These are phyloP conservation scores for Corymbia calophylla DNA, from an alignment of 441 rosid genomes.

Conservation along the genomic window DNA sequence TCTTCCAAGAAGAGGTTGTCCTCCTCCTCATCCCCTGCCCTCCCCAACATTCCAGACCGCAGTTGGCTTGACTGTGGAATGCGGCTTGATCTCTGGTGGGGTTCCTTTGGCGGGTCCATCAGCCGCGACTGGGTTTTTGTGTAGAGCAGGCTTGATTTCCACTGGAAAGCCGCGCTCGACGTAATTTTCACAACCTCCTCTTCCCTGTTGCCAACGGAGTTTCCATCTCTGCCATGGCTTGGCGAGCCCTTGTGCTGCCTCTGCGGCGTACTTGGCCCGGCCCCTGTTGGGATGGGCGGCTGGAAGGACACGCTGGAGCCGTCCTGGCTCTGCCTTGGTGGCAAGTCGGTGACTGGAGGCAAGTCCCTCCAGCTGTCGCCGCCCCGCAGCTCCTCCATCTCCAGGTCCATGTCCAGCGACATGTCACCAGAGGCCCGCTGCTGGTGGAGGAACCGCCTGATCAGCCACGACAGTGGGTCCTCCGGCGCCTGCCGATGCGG, in stretches of 20 bases:
- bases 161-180: slow-evolving; percentile 39
- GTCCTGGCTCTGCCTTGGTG: neutral
- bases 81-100: slow-evolving; percentile 22
- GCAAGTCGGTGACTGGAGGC: slow-evolving; percentile 25
- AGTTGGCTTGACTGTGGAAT: slow-evolving; percentile 24
- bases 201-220: neutral
- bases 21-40: slow-evolving; percentile 18
- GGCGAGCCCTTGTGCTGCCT: slow-evolving; percentile 23
- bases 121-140: slow-evolving; percentile 38
- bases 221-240: neutral
- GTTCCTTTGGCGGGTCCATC: slow-evolving; percentile 34
- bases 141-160: slow-evolving; percentile 24
- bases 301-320: slow-evolving; percentile 16
- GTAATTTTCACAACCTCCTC: slow-evolving; percentile 31
- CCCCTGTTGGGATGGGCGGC: slow-evolving; percentile 1
- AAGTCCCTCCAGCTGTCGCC: neutral
- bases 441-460: slow-evolving; percentile 57
- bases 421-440: slow-evolving; percentile 32
- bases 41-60: slow-evolving; percentile 23
- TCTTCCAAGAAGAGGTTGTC: slow-evolving; percentile 45
- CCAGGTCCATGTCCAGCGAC: neutral
- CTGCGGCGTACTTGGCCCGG: slow-evolving; percentile 5
- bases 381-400: neutral
- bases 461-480: slow-evolving; percentile 27
- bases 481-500: neutral